phyloP scores from a whole-genome alignment of 768 basidiomycete species.

The Sarcomyxa edulis region DNA sequence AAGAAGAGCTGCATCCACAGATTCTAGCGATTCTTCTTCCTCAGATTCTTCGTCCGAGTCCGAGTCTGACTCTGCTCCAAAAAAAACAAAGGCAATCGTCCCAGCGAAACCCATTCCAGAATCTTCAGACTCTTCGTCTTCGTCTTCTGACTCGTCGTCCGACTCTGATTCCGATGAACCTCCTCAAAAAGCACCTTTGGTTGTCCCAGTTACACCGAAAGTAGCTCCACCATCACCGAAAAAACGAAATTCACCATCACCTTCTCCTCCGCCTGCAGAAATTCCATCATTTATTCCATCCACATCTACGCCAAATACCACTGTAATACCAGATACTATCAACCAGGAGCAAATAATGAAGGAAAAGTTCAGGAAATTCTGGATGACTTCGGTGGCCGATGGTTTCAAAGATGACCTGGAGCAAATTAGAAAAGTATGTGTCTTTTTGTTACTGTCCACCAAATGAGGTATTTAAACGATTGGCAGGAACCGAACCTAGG shows the following conservation, averaged over 20 bases:
- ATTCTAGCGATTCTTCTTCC: slow-evolving; percentile 38
- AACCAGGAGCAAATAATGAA: slow-evolving; percentile 51
- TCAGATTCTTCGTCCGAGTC: slow-evolving; percentile 30
- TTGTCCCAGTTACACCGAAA: slow-evolving; percentile 11
- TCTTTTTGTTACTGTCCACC: background rate
- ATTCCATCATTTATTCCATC: slow-evolving; percentile 63
- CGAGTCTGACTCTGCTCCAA: slow-evolving; percentile 5
- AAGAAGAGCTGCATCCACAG: slow-evolving; percentile 39
- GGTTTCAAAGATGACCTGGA: slow-evolving; percentile 84
- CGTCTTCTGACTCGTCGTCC: slow-evolving; percentile 18
- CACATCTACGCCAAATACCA: slow-evolving; percentile 21
- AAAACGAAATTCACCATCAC: slow-evolving; percentile 31
- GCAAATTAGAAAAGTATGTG: slow-evolving; percentile 68
- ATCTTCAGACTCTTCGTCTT: slow-evolving; percentile 8
- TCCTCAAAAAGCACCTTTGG: slow-evolving; percentile 4
- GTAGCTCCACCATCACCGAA: slow-evolving; percentile 8
- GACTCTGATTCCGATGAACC: slow-evolving; percentile 16
- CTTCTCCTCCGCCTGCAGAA: slow-evolving; percentile 36
- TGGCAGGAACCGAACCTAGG: slow-evolving; percentile 60
- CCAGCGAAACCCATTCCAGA: slow-evolving; percentile 1
- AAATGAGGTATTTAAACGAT: background rate
- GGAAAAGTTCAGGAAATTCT: slow-evolving; percentile 74
- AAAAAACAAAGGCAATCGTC: background rate
- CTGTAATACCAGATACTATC: slow-evolving; percentile 23
- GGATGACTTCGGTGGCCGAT: slow-evolving; percentile 81